Base-by-base conservation (phyloP, 331 rosid species). In the Cucumis variabilis region DNA sequence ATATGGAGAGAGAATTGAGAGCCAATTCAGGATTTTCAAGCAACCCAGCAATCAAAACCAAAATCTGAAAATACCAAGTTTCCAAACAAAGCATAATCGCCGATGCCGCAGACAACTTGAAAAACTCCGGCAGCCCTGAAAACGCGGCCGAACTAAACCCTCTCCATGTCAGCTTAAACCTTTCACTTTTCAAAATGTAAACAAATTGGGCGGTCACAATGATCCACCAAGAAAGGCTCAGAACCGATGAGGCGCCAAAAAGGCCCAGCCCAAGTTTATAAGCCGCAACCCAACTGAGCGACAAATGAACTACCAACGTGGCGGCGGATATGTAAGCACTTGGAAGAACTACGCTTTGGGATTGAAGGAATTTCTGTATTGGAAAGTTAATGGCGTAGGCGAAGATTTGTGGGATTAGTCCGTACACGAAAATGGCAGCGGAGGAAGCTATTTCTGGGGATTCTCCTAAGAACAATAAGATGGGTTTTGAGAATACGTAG, bases 181-280 rank as follows among this genome's bases (percentile, higher is more conserved):
- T 89, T 1, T 77, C 84, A 28, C 95, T 94, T 37, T 2, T 68
- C 74, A 93, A 28, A 1, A 94, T 87, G 85, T 89, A 94, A 6
- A 87, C 88, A 30, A 94, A 86, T 87, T 93, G 97, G 0, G 91
- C 95, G 28, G n/a, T 85, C 51, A 87, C 94, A 12, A 94, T 89
- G 9, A 93, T 88, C 94, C 97, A 94, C 97, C 97, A 94, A 13
- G 97, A 92, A 19, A 92, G 20, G 83, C 95, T 93, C 60, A 94
- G 23, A 24, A 90, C 89, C 88, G 92, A 28, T 2, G 97, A 83
- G 0, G 90, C 93, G 1, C 97, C 95, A 6, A 94, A 23, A 55
- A 94, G 62, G 3, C 97, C 97, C 68, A 90, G 25, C 0, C 90
- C 93, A 5, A 91, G 15, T 69, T 87, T 72, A 82, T 44, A 94